Conservation (phyloP, 495 filamentous ascomycete genomes). For the Geoglossum glabrum region DNA sequence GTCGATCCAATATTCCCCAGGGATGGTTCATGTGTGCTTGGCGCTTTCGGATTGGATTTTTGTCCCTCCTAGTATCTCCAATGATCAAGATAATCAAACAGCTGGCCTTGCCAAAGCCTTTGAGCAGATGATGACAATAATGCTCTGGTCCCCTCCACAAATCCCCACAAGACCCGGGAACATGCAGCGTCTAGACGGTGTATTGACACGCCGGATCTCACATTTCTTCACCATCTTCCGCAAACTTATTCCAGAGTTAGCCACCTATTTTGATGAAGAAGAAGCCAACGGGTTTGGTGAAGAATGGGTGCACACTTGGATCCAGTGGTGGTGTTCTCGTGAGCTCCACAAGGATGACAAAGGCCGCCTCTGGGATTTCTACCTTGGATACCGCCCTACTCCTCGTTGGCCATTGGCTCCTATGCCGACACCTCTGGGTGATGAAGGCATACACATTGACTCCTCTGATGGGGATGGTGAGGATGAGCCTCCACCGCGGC, state of each 20-base stretch:
- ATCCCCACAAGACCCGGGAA: neutral
- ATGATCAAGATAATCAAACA: slow-evolving; percentile 8
- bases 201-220: slow-evolving; percentile 13
- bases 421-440: neutral
- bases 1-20: slow-evolving; percentile 11
- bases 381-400: slow-evolving; percentile 13
- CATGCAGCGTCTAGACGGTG: neutral
- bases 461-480: slow-evolving; percentile 8
- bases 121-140: slow-evolving; percentile 2
- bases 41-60: neutral
- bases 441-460: slow-evolving; percentile 1
- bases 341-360: slow-evolving; percentile 13
- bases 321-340: slow-evolving; percentile 16
- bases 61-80: neutral
- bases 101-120: neutral
- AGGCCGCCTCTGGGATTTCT: slow-evolving; percentile 15
- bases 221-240: slow-evolving; percentile 14
- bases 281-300: slow-evolving; percentile 14
- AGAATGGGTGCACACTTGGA: slow-evolving; percentile 14
- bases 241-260: slow-evolving; percentile 12
- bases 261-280: slow-evolving; percentile 14
- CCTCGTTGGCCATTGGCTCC: neutral
- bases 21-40: slow-evolving; percentile 1
- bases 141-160: neutral
- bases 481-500: neutral